Percentiles rank a stretch among this genome's conserved stretches.
Evolutionary conservation across 805 yeast genomes (phyloP).

Genomic region (Wickerhamiella lipophila): DNA sequence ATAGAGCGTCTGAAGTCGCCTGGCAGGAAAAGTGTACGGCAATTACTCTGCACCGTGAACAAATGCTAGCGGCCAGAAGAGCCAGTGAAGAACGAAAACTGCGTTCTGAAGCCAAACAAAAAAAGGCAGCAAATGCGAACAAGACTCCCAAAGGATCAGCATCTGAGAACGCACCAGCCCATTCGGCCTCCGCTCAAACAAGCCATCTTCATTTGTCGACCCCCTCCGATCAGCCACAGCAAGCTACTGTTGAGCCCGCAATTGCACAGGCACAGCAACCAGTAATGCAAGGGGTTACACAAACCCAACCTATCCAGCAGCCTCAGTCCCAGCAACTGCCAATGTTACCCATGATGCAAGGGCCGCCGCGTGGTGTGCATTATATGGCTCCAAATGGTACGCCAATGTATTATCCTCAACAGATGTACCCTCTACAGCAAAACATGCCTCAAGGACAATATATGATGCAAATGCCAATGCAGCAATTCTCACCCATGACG

Average conservation of each 20-base stretch:
- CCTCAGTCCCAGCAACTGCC: neutral
- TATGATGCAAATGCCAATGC: conserved; percentile 5
- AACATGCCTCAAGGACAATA: conserved; percentile 4
- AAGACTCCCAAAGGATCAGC: neutral
- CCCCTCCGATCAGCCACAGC: no score
- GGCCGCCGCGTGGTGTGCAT: neutral
- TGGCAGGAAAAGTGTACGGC: conserved; percentile 12
- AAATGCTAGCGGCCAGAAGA: neutral
- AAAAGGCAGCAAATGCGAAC: neutral
- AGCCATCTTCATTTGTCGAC: neutral
- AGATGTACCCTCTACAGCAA: conserved; percentile 1
- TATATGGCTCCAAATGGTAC: neutral
- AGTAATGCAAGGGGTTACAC: neutral
- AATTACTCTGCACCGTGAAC: conserved; percentile 6
- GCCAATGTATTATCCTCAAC: neutral
- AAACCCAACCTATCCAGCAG: neutral
- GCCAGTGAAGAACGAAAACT: neutral
- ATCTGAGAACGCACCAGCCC: no score
- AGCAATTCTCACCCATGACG: neutral
- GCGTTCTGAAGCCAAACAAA: neutral
- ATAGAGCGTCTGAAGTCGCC: conserved; percentile 5
- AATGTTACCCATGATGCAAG: neutral
- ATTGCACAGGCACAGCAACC: neutral
- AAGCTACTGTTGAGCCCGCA: no score
- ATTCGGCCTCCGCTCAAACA: neutral